These are phyloP conservation scores for Termitomyces bulborhizus DNA, from an alignment of 768 basidiomycete species.

Conservation along the genomic window DNA sequence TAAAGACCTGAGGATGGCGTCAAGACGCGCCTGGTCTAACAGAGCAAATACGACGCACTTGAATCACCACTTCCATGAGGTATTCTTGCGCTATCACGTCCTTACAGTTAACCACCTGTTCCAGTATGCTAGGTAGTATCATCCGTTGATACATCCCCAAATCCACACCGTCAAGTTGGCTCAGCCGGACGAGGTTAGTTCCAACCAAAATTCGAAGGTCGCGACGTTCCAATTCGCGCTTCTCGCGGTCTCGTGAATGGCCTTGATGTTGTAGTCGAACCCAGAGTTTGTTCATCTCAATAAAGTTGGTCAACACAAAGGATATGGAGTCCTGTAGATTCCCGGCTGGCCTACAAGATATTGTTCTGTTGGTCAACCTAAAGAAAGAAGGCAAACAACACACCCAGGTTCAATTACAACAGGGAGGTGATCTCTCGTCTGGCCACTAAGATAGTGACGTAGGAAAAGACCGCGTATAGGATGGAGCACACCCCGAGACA, in stretches of 20 bases:
- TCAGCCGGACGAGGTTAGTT: slow-evolving; percentile 93
- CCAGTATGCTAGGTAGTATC: slow-evolving; percentile 89
- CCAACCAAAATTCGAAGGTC: slow-evolving; percentile 96
- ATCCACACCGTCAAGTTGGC: slow-evolving; percentile 95
- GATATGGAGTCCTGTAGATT: slow-evolving; percentile 93
- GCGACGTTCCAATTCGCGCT: slow-evolving; percentile 92
- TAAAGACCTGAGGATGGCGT: slow-evolving; percentile 69
- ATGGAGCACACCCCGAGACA: slow-evolving; percentile 95
- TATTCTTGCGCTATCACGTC: slow-evolving; percentile 99
- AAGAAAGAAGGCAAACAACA: slow-evolving; percentile 15
- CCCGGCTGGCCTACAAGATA: slow-evolving; percentile 62
- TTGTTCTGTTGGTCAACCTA: slow-evolving; percentile 1
- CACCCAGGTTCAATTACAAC: slow-evolving; percentile 81
- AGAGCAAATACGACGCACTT: slow-evolving; percentile 44
- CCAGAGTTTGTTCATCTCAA: slow-evolving; percentile 99
- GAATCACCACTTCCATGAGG: slow-evolving; percentile 99
- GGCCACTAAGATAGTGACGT: slow-evolving; percentile 93
- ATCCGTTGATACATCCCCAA: slow-evolving; percentile 80
- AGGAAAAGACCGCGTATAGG: slow-evolving; percentile 96
- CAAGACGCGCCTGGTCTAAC: neutral
- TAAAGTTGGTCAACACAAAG: slow-evolving; percentile 96
- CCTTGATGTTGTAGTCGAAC: slow-evolving; percentile 97
- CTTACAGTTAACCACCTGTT: slow-evolving; percentile 98
- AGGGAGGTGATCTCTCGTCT: slow-evolving; percentile 94
- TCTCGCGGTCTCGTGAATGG: slow-evolving; percentile 94